These are phyloP conservation scores for Pythium periplocum DNA, from an alignment of 352 stramenopile species.

Conservation along the genomic window DNA sequence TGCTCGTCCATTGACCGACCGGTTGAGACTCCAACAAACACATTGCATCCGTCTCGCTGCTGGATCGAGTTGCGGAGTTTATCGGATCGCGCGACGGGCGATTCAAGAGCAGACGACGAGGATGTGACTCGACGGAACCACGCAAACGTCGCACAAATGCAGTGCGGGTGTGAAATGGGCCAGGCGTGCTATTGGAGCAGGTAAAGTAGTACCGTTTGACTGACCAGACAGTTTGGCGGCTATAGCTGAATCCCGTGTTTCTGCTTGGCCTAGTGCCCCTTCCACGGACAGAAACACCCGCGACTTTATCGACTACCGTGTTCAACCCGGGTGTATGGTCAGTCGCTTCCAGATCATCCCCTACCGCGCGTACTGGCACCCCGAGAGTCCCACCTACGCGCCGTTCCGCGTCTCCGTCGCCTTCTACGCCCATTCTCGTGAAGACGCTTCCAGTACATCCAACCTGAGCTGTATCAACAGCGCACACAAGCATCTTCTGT, in stretches of 20 bases:
- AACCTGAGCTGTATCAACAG: no score
- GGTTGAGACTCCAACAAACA: slow-evolving; percentile 28
- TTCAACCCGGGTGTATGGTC: slow-evolving; percentile 39
- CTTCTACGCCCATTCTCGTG: slow-evolving; percentile 22
- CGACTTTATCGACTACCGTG: slow-evolving; percentile 66
- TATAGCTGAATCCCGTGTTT: neutral
- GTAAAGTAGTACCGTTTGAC: slow-evolving; percentile 19
- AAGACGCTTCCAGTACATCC: slow-evolving; percentile 4
- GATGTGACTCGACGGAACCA: slow-evolving; percentile 2
- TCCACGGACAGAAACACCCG: slow-evolving; percentile 13
- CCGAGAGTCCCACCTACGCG: slow-evolving; percentile 61
- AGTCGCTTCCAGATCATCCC: slow-evolving; percentile 48
- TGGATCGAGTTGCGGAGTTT: slow-evolving; percentile 23
- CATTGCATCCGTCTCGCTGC: slow-evolving; percentile 26
- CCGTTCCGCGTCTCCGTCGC: slow-evolving; percentile 50
- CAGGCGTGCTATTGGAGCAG: slow-evolving; percentile 76
- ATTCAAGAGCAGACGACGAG: neutral
- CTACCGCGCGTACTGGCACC: slow-evolving; percentile 77
- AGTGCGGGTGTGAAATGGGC: slow-evolving; percentile 64
- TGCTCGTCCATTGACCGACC: slow-evolving; percentile 30
- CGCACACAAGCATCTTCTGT: slow-evolving; percentile 16
- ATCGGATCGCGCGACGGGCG: slow-evolving; percentile 16
- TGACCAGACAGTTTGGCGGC: neutral
- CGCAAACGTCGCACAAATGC: slow-evolving; percentile 32
- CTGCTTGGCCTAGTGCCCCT: slow-evolving; percentile 10